Conservation (phyloP, 2,329 filamentous ascomycete species). For the Aspergillus bombycis region DNA sequence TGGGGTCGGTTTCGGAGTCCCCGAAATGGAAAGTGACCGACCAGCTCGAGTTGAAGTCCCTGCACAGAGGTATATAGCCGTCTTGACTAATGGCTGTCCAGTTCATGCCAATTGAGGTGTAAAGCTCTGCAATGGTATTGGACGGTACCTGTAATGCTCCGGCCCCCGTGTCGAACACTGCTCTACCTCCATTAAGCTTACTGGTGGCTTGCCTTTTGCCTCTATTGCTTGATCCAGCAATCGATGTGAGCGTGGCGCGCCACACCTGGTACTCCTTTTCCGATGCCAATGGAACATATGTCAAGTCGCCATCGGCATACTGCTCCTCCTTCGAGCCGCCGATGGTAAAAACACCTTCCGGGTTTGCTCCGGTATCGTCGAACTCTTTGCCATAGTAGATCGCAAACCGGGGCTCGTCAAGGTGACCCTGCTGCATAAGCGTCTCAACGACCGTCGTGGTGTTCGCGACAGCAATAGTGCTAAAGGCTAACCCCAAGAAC, state of each 20-base stretch:
- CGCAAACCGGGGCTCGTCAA: not conserved
- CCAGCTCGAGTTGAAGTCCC: not conserved
- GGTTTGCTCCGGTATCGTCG: not conserved
- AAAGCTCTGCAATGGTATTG: not conserved
- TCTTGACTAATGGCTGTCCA: not conserved
- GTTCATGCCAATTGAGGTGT: constrained; percentile 1
- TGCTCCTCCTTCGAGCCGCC: not conserved
- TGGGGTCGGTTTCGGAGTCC: not conserved
- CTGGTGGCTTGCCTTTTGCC: not conserved
- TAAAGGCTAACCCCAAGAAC: constrained; percentile 2
- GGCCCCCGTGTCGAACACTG: not conserved
- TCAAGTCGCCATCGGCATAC: constrained; percentile 1
- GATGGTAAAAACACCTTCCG: constrained; percentile 1
- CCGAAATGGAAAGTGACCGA: not conserved
- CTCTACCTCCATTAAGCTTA: not conserved
- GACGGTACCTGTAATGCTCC: not conserved
- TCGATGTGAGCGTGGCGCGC: not conserved
- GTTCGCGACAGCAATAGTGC: not conserved
- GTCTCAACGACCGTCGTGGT: not conserved
- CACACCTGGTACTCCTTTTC: constrained; percentile 1
- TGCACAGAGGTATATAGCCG: not conserved
- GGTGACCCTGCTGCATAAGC: not conserved
- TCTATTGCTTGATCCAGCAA: not conserved
- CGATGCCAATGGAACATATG: not conserved
- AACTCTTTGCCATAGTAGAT: not conserved